Evolutionary conservation across 257 asterid species (phyloP).

Genomic region (Voacanga thouarsii): DNA sequence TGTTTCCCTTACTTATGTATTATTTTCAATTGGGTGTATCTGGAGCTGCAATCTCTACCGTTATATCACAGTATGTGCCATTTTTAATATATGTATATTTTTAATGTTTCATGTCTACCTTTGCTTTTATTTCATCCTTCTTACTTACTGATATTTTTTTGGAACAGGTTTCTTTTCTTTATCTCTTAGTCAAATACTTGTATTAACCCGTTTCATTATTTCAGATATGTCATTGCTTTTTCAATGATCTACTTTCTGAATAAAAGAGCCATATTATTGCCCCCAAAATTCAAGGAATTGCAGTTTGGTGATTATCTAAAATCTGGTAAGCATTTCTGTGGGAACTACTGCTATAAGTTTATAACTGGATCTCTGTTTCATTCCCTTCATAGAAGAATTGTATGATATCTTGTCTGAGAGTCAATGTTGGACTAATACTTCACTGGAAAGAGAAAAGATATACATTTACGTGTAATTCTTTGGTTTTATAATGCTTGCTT

Average conservation of each 20-base stretch:
- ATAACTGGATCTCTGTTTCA: neutral
- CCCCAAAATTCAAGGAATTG: constrained; percentile 75
- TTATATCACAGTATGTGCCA: constrained; percentile 78
- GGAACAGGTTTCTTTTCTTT: constrained; percentile 6
- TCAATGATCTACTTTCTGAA: constrained; percentile 72
- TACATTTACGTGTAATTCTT: neutral
- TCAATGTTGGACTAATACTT: neutral
- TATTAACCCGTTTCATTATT: constrained; percentile 8
- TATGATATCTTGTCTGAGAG: neutral
- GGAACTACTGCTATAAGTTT: constrained; percentile 7
- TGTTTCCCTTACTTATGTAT: constrained; percentile 75
- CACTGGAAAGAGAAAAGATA: neutral
- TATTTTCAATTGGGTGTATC: constrained; percentile 67
- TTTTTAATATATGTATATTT: neutral
- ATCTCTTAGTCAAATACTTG: constrained; percentile 7
- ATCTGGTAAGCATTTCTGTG: constrained; percentile 54
- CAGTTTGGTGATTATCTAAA: constrained; percentile 80
- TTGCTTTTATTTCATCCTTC: constrained; percentile 17
- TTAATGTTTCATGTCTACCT: constrained; percentile 8
- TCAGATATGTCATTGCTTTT: constrained; percentile 68
- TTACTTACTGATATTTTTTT: constrained; percentile 6
- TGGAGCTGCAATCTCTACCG: constrained; percentile 97
- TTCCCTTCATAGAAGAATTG: neutral
- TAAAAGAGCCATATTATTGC: constrained; percentile 62
- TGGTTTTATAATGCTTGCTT: neutral